Evolutionary conservation across 805 yeast species (phyloP).

Genomic region (Saturnispora silvae): DNA sequence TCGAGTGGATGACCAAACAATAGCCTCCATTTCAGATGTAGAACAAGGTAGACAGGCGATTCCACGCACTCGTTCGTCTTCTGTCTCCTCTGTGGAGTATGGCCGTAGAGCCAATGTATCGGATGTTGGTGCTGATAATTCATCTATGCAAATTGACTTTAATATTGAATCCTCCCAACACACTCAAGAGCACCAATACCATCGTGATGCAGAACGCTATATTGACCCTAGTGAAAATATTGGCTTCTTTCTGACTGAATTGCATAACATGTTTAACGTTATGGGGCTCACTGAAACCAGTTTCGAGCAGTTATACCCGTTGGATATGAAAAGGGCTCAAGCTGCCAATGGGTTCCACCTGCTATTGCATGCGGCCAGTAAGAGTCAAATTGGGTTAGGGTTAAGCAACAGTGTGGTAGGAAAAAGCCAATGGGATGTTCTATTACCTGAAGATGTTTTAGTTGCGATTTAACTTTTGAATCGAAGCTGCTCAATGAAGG

Average conservation of each 20-base stretch:
- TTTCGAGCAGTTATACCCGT: slow-evolving; percentile 1
- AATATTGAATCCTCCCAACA: slow-evolving; percentile 5
- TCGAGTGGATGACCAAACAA: too few relatives aligned
- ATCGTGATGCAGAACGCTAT: slow-evolving; percentile 7
- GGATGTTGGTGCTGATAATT: slow-evolving; percentile 2
- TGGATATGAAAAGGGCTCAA: slow-evolving; percentile 4
- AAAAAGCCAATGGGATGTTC: slow-evolving; percentile 19
- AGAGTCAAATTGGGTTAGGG: slow-evolving; percentile 11
- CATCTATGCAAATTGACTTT: slow-evolving; percentile 11
- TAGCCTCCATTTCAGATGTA: too few relatives aligned
- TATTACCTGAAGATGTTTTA: slow-evolving; percentile 14
- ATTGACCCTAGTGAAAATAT: slow-evolving; percentile 2
- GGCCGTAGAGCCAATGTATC: slow-evolving; percentile 8
- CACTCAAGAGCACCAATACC: slow-evolving; percentile 8
- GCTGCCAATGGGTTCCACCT: slow-evolving; percentile 16
- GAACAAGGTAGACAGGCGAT: too few relatives aligned
- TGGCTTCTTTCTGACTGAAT: not conserved
- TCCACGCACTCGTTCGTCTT: slow-evolving; percentile 12
- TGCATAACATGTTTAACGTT: not conserved
- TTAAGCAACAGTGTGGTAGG: slow-evolving; percentile 11
- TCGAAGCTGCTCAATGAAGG: too few relatives aligned
- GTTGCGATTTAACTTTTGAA: slow-evolving; percentile 5
- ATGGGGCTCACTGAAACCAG: not conserved
- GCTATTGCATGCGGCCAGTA: slow-evolving; percentile 15
- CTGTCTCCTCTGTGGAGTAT: slow-evolving; percentile 13